phyloP scores from a whole-genome alignment of 768 basidiomycete genomes.

The Chalciporus piperatus region DNA sequence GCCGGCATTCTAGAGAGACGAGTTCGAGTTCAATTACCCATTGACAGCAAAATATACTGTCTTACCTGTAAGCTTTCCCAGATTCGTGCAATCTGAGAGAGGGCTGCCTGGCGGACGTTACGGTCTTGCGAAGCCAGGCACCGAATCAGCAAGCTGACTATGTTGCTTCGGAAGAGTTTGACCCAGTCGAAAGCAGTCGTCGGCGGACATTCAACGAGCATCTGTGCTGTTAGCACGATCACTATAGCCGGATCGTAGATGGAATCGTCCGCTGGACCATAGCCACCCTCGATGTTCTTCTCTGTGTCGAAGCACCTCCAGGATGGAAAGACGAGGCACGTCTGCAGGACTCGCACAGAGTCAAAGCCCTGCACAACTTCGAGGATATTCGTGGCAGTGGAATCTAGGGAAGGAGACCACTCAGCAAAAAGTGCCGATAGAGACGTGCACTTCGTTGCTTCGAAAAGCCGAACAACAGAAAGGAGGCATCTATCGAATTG shows the following conservation, averaged over 20 bases:
- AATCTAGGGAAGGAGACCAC: conserved; percentile 58
- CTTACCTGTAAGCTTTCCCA: conserved; percentile 64
- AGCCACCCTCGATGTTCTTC: conserved; percentile 8
- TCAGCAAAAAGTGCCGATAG: conserved; percentile 56
- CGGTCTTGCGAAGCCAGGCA: conserved; percentile 65
- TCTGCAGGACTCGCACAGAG: conserved; percentile 62
- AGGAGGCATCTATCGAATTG: conserved; percentile 63
- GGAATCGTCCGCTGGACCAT: conserved; percentile 32
- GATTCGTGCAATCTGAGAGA: conserved; percentile 59
- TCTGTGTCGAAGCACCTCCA: conserved; percentile 53
- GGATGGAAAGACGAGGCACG: conserved; percentile 69
- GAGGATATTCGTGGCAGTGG: conserved; percentile 45
- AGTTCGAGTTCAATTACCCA: no score
- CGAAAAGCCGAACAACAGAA: conserved; percentile 77
- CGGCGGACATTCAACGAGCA: conserved; percentile 58
- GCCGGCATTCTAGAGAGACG: conserved; percentile 44
- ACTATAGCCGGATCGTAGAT: conserved; percentile 84
- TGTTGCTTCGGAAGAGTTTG: conserved; percentile 78
- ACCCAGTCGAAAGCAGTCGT: conserved; percentile 73
- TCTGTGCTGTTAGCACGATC: conserved; percentile 60
- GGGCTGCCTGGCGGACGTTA: conserved; percentile 56
- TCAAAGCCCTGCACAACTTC: conserved; percentile 74
- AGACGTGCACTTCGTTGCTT: conserved; percentile 62
- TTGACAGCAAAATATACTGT: no score
- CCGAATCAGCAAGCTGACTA: conserved; percentile 69